Base-by-base conservation (phyloP, 129 eudicot species). In the Chrysanthemum seticuspe region DNA sequence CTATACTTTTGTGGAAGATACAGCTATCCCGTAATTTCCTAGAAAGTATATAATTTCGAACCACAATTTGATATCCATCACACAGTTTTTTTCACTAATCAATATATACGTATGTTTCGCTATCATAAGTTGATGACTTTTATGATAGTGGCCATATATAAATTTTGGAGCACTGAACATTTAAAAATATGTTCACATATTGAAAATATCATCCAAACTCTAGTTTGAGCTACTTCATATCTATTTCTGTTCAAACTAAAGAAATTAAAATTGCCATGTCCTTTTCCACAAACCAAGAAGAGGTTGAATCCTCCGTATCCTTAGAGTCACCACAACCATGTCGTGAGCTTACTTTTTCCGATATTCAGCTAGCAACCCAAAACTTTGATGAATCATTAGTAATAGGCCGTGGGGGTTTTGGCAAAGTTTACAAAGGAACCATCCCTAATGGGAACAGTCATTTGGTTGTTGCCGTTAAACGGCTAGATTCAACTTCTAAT, bases 381-480 rank as follows among this genome's bases (percentile, higher is more conserved):
- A 72, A 72, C 45, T 14, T 72, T 44, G 68, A 59, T 9, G 68
- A 72, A n/a, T 72, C 57, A 21, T 72, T 72, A 45, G 75, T 56
- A 59, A 57, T 71, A 21, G 67, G 76, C 3, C 34, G 29, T 21
- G 76, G 60, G 1, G 76, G 76, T 2, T 73, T 73, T 25, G 68
- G 76, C 25, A 72, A 44, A 25, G 76, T 72, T 47, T 72, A 60
- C 60, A 72, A 60, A 60, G 68, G 68, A 72, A 60, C 59, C 29
- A 45, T 71, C 21, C 5, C 60, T 6, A 23, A 56, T 6, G 65
- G 65, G 18, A 1, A 2, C 15, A 70, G n/a, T 65, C 14, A 1
- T 23, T 48, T 59, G 48, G 8, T 13, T n/a, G 77, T 3, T 47
- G 60, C 60, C 47, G 23, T 62, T 6, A 59, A 62, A 27, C 58